A percentile compares a stretch with the other conserved stretches of the same genome.
Conservation (phyloP, 768 basidiomycete species). For the Termitomyces sp. region DNA sequence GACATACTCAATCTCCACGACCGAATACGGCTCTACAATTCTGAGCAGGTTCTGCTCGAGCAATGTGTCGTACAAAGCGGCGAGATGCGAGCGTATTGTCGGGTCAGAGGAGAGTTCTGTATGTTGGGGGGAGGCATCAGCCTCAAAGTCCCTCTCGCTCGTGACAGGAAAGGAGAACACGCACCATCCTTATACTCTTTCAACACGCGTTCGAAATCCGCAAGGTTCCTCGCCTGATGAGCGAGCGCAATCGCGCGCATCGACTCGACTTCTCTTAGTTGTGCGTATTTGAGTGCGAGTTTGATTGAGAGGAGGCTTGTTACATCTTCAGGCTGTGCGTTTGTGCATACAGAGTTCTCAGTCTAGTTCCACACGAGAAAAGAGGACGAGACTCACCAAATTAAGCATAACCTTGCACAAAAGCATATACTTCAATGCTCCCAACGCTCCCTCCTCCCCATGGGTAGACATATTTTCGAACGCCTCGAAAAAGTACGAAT, state of each 20-base stretch:
- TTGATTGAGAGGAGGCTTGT: conserved; percentile 83
- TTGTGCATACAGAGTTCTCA: too few species aligned
- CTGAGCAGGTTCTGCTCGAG: conserved; percentile 93
- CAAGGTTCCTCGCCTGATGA: conserved; percentile 87
- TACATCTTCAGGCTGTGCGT: conserved; percentile 91
- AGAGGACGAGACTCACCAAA: conserved; percentile 49
- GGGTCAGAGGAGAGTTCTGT: conserved; percentile 92
- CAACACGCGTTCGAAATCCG: conserved; percentile 85
- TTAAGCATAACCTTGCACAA: conserved; percentile 98
- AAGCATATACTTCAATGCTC: conserved; percentile 96
- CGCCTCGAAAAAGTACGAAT: conserved; percentile 96
- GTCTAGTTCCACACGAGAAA: not conserved
- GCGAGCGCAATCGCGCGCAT: conserved; percentile 95
- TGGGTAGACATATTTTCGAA: conserved; percentile 86
- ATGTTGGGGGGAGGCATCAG: too few species aligned
- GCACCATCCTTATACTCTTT: conserved; percentile 79
- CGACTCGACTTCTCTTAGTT: conserved; percentile 85
- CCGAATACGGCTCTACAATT: conserved; percentile 94
- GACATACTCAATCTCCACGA: conserved; percentile 88
- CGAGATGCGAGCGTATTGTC: conserved; percentile 92
- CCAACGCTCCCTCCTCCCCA: conserved; percentile 73
- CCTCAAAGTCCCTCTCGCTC: too few species aligned
- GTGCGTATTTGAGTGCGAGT: conserved; percentile 83
- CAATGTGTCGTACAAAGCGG: conserved; percentile 91
- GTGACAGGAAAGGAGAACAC: conserved; percentile 1